Percentiles rank a stretch among this genome's conserved stretches.
Conservation (phyloP, 228 moss, liverwort and hornwort genomes). For the Sphagnum magellanicum region DNA sequence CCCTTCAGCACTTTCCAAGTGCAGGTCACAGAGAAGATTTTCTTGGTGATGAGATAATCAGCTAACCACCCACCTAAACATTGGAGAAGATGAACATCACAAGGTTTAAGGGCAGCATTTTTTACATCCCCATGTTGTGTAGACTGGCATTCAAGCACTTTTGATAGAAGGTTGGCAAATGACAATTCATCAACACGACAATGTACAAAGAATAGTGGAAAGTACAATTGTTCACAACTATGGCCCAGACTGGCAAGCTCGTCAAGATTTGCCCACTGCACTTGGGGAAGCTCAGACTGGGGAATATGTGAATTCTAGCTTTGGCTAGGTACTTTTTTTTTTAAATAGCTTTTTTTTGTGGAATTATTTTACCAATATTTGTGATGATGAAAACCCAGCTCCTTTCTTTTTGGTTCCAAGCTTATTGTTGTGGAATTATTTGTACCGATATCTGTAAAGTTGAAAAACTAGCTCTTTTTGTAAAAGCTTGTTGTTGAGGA, state of each 20-base stretch:
- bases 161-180: constrained; percentile 94
- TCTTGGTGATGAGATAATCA: constrained; percentile 67
- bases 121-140: constrained; percentile 77
- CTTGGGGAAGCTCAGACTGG: too few relatives aligned
- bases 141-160: constrained; percentile 73
- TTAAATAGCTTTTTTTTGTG: too few relatives aligned
- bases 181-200: constrained; percentile 70
- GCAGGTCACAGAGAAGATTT: constrained; percentile 68
- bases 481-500: too few relatives aligned
- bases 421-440: too few relatives aligned
- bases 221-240: constrained; percentile 95
- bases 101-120: constrained; percentile 74
- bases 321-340: too few relatives aligned
- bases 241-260: constrained; percentile 89
- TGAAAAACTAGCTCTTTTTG: too few relatives aligned
- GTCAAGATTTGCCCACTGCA: constrained; percentile 34
- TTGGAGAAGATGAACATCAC: constrained; percentile 98
- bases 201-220: constrained; percentile 84
- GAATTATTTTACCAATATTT: too few relatives aligned
- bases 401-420: too few relatives aligned
- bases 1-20: constrained; percentile 80
- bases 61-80: constrained; percentile 79
- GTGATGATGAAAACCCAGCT: too few relatives aligned
- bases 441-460: too few relatives aligned
- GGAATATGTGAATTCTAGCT: too few relatives aligned